Percentiles rank a stretch among this genome's conserved stretches.
Evolutionary conservation across 2,329 filamentous ascomycete species (phyloP).

Genomic region (Neonectria magnoliae): DNA sequence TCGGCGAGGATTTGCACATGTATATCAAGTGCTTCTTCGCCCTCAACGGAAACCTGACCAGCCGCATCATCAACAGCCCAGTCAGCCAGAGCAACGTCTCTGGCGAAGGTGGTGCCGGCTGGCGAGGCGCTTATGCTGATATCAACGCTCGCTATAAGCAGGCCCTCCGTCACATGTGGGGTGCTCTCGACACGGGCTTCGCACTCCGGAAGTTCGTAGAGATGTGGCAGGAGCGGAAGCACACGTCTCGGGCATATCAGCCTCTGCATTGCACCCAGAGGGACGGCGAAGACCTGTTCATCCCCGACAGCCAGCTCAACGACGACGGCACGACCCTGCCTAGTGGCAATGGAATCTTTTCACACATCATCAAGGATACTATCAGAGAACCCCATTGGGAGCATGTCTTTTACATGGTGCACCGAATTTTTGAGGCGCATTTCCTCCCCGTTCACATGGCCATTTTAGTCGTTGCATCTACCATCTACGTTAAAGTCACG

Average conservation of each 20-base stretch:
- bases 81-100: constrained; percentile 79
- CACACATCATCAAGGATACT: constrained; percentile 62
- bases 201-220: constrained; percentile 67
- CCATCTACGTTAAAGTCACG: constrained; percentile 66
- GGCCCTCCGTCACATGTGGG: constrained; percentile 81
- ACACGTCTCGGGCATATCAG: constrained; percentile 63
- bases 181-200: constrained; percentile 74
- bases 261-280: constrained; percentile 63
- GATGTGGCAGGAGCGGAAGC: constrained; percentile 67
- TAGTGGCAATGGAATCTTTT: constrained; percentile 63
- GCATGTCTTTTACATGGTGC: constrained; percentile 67
- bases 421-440: constrained; percentile 78
- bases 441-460: constrained; percentile 76
- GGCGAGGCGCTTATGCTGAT: constrained; percentile 65
- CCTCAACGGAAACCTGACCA: constrained; percentile 74
- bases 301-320: constrained; percentile 57
- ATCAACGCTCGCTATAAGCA: constrained; percentile 75
- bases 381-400: constrained; percentile 63
- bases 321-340: constrained; percentile 52
- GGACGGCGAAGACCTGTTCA: constrained; percentile 57
- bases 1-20: constrained; percentile 82
- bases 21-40: constrained; percentile 82
- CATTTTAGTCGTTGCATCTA: constrained; percentile 70
- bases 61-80: constrained; percentile 71
- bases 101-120: constrained; percentile 64